phyloP scores from a whole-genome alignment of 257 asterid genomes.

The Salvia splendens region DNA sequence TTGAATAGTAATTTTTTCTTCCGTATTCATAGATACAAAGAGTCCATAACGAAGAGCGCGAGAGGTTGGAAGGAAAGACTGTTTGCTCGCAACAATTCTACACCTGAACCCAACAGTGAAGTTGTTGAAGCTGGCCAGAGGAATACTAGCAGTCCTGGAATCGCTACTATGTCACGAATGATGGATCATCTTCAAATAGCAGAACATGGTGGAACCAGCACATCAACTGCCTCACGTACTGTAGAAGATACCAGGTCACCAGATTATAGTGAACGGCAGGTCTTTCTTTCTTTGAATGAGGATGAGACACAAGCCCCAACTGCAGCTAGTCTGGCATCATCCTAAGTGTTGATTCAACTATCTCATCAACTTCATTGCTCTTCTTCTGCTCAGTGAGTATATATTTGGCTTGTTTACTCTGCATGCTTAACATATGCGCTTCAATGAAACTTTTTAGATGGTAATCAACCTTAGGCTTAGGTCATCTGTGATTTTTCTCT shows the following conservation, averaged over 20 bases:
- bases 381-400: slow-evolving; percentile 34
- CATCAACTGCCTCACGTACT: slow-evolving; percentile 41
- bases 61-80: slow-evolving; percentile 96
- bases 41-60: slow-evolving; percentile 84
- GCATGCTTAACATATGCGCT: background rate
- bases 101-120: slow-evolving; percentile 49
- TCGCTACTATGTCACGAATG: slow-evolving; percentile 52
- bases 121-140: slow-evolving; percentile 41
- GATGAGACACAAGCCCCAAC: slow-evolving; percentile 43
- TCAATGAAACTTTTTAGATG: background rate
- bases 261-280: slow-evolving; percentile 32
- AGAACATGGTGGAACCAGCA: slow-evolving; percentile 43
- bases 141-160: slow-evolving; percentile 36
- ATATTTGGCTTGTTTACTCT: background rate
- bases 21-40: slow-evolving; percentile 60
- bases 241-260: slow-evolving; percentile 36
- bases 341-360: slow-evolving; percentile 30
- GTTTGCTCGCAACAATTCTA: slow-evolving; percentile 64
- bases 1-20: background rate
- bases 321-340: slow-evolving; percentile 56
- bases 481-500: background rate
- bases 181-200: slow-evolving; percentile 67
- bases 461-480: background rate
- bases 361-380: slow-evolving; percentile 26
- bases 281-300: slow-evolving; percentile 43